Percentiles rank a stretch among this genome's conserved stretches.
Evolutionary conservation across 345 rosid genomes (phyloP).

Genomic region (Bretschneidera sinensis): DNA sequence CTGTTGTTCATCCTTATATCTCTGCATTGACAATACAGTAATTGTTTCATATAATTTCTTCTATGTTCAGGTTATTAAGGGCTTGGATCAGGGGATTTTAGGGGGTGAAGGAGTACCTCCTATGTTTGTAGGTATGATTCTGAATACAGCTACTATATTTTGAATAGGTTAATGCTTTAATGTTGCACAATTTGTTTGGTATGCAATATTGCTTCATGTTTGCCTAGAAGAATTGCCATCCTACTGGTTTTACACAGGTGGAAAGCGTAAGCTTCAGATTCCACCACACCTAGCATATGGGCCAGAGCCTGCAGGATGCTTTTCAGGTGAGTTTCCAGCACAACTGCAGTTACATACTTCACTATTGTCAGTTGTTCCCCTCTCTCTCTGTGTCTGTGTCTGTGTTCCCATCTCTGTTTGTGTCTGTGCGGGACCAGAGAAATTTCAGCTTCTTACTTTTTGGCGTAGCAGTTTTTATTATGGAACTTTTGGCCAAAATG

Average conservation of each 20-base stretch:
- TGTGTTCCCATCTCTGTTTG: no score
- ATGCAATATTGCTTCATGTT: neutral
- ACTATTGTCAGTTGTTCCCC: neutral
- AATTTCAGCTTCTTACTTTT: neutral
- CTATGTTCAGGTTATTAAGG: constrained; percentile 61
- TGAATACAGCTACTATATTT: constrained; percentile 2
- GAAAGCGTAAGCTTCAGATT: constrained; percentile 80
- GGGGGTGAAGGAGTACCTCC: constrained; percentile 96
- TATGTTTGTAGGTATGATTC: constrained; percentile 65
- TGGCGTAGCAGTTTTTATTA: neutral
- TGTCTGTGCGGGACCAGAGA: no score
- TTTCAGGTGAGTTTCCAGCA: constrained; percentile 51
- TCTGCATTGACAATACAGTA: neutral
- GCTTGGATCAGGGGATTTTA: constrained; percentile 87
- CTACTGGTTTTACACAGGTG: constrained; percentile 37
- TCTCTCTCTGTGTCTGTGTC: neutral
- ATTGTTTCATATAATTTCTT: neutral
- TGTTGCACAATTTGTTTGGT: neutral
- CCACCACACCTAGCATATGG: constrained; percentile 91
- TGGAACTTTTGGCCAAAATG: constrained; percentile 2
- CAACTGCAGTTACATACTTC: neutral
- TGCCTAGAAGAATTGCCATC: neutral
- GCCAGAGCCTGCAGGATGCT: constrained; percentile 97
- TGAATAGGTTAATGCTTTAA: neutral
- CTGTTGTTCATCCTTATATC: neutral